These are phyloP conservation scores for Solanum pinnatisectum DNA, from an alignment of 257 asterid species.

Conservation along the genomic window DNA sequence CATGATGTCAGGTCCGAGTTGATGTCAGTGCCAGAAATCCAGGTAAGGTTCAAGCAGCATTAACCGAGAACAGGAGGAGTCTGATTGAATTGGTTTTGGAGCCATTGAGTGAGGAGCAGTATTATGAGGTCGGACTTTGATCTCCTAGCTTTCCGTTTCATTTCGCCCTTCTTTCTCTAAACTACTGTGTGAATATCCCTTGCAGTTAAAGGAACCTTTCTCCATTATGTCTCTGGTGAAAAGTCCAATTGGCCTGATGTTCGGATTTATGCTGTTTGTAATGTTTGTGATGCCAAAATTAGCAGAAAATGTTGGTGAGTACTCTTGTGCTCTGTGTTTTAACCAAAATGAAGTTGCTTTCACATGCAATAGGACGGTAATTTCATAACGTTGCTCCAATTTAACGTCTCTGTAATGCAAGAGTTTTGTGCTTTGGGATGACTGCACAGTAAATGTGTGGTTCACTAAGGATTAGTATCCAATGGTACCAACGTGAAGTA, in stretches of 20 bases:
- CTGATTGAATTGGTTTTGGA: conserved; percentile 78
- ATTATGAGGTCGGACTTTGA: conserved; percentile 56
- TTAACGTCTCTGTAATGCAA: not conserved
- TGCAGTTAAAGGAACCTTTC: conserved; percentile 89
- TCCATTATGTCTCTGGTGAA: conserved; percentile 56
- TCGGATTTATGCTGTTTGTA: conserved; percentile 84
- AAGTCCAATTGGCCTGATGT: conserved; percentile 96
- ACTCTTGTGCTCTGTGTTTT: not conserved
- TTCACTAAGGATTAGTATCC: not conserved
- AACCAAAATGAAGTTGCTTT: not conserved
- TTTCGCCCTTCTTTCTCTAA: not conserved
- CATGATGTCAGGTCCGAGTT: conserved; percentile 56
- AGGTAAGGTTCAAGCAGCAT: conserved; percentile 93
- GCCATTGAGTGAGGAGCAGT: conserved; percentile 84
- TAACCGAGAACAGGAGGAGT: conserved; percentile 82
- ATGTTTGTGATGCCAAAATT: conserved; percentile 95
- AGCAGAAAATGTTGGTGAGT: conserved; percentile 67
- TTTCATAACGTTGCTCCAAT: not conserved
- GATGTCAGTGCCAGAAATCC: conserved; percentile 95
- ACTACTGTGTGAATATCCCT: not conserved
- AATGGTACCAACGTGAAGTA: not conserved
- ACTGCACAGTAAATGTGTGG: not conserved
- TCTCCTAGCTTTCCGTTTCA: not conserved
- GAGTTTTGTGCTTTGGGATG: not conserved
- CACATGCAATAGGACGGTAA: not conserved